These are phyloP conservation scores for Pisolithus microcarpus DNA, from an alignment of 768 basidiomycete genomes.

Conservation along the genomic window DNA sequence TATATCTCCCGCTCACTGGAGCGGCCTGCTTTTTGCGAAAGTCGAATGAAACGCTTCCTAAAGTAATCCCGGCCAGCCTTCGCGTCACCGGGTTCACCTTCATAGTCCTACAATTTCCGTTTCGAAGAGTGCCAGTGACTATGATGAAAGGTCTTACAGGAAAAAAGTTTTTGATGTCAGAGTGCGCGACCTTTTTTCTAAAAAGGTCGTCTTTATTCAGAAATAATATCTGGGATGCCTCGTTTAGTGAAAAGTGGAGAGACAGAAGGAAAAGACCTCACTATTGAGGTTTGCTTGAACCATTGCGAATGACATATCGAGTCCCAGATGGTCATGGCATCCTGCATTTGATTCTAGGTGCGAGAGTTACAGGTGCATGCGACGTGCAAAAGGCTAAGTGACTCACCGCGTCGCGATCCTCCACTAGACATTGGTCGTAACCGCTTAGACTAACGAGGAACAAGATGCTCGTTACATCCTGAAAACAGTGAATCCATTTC, in stretches of 20 bases:
- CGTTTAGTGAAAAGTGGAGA: not conserved
- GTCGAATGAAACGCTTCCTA: slow-evolving; percentile 71
- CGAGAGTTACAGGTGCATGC: not conserved
- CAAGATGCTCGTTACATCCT: slow-evolving; percentile 88
- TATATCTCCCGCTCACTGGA: slow-evolving; percentile 88
- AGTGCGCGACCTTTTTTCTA: slow-evolving; percentile 69
- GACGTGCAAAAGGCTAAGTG: not conserved
- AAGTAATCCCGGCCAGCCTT: slow-evolving; percentile 84
- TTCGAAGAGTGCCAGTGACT: not conserved
- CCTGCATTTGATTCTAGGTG: slow-evolving; percentile 92
- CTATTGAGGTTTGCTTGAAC: slow-evolving; percentile 92
- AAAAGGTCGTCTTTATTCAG: slow-evolving; percentile 96
- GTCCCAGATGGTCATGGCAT: slow-evolving; percentile 98
- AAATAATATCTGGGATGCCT: slow-evolving; percentile 67
- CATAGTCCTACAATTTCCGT: slow-evolving; percentile 58
- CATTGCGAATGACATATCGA: slow-evolving; percentile 97
- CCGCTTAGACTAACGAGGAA: slow-evolving; percentile 89
- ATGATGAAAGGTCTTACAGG: slow-evolving; percentile 44
- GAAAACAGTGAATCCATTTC: slow-evolving; percentile 95
- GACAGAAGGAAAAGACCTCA: slow-evolving; percentile 30
- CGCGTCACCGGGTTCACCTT: slow-evolving; percentile 67
- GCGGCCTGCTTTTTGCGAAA: slow-evolving; percentile 80
- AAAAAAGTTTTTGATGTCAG: slow-evolving; percentile 85
- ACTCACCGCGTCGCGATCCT: slow-evolving; percentile 84
- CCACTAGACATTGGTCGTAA: slow-evolving; percentile 90